phyloP scores from a whole-genome alignment of 345 rosid genomes.

The Aquilaria malaccensis region DNA sequence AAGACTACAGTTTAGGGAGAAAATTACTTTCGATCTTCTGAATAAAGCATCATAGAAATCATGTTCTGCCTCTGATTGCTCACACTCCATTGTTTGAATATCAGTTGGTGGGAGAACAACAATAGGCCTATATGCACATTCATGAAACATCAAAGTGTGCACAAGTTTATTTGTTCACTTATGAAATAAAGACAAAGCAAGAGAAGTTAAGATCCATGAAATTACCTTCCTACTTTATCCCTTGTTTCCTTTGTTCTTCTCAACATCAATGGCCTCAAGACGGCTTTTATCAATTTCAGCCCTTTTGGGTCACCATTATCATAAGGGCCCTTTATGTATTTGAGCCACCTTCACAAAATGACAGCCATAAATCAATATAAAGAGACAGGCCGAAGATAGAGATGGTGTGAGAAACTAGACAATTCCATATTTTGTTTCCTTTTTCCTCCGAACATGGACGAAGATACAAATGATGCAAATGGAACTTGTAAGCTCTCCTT shows the following conservation, averaged over 20 bases:
- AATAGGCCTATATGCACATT: conserved; percentile 39
- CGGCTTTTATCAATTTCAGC: conserved; percentile 46
- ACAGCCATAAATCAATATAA: neutral
- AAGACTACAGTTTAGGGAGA: neutral
- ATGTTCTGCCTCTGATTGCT: conserved; percentile 53
- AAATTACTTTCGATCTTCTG: conserved; percentile 53
- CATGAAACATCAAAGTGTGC: conserved; percentile 7
- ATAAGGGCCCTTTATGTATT: conserved; percentile 56
- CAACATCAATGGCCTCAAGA: conserved; percentile 59
- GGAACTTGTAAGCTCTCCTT: neutral
- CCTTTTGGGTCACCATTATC: conserved; percentile 68
- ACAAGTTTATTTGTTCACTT: neutral
- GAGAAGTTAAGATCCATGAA: neutral
- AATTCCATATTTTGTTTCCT: neutral
- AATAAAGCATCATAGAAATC: conserved; percentile 60
- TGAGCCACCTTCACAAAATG: conserved; percentile 43
- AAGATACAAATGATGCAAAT: neutral
- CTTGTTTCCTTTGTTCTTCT: conserved; percentile 67
- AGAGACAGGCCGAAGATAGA: neutral
- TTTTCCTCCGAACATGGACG: neutral
- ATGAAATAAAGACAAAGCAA: neutral
- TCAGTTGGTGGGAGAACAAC: conserved; percentile 67
- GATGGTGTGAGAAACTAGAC: neutral
- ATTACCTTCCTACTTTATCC: conserved; percentile 56
- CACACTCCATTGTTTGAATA: conserved; percentile 44